Evolutionary conservation across 768 basidiomycete genomes (phyloP), one percentile per base, ranked within the genome.

Genomic region (Imleria badia): DNA sequence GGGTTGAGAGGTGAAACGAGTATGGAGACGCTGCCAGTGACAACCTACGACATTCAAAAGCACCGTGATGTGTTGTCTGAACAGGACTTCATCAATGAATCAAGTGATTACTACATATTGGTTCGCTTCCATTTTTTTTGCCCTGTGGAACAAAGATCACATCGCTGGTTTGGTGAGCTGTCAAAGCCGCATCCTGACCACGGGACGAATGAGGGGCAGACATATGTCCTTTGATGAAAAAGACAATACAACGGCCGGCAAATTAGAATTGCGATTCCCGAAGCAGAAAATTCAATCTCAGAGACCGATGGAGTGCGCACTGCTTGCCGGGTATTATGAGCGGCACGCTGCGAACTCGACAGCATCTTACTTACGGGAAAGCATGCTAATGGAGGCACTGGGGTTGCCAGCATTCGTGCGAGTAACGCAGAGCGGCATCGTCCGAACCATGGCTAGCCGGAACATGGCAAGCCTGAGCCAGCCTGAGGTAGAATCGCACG

Each of bases 71-170:
- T 34, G 36, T 45, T 45, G 43, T 38, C 44, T 39, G 43, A 23
- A 48, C 51, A 54, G 50, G 23, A 56, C 29, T n/a, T n/a, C n/a
- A n/a, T n/a, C n/a, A n/a, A n/a, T n/a, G n/a, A n/a, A n/a, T n/a
- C n/a, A n/a, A n/a, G 30, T 41, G 51, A 53, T 62, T 36, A 51
- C 34, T 19, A 44, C 50, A 43, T 51, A 30, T 41, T 26, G 31
- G 51, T 39, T 52, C 52, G 55, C 65, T 65, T 66, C 65, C 64
- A 67, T 66, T 66, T 61, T 61, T 64, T 48, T 36, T 42, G 55
- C 42, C 38, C 38, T 22, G 51, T 54, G 46, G 61, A 59, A 54
- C 53, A 66, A 59, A 52, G 57, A 59, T 62, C 26, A 26, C 49
- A 51, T 54, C 52, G 59, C 43, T 39, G 44, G 47, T 47, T 44